Conservation (phyloP, 1,139 yeast genomes). For the Debaryomycetaceae sp. region DNA sequence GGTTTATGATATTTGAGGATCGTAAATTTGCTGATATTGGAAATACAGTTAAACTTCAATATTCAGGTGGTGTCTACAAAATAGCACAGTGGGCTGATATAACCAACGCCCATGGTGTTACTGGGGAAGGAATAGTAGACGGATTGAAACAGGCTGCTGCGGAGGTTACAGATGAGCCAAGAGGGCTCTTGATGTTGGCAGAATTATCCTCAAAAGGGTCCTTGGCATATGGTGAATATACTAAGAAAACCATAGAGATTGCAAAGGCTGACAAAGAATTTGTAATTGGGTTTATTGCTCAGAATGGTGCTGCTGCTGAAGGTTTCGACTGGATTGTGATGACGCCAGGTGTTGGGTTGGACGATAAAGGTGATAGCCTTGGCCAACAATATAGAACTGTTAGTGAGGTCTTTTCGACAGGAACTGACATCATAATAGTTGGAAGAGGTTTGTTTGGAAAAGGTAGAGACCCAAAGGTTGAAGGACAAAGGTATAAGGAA, state of each 20-base stretch:
- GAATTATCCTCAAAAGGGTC: conserved; percentile 94
- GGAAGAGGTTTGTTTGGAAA: conserved; percentile 97
- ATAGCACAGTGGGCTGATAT: conserved; percentile 96
- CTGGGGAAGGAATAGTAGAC: conserved; percentile 89
- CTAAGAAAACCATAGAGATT: conserved; percentile 80
- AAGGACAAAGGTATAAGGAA: conserved; percentile 81
- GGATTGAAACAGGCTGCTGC: conserved; percentile 83
- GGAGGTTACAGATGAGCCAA: conserved; percentile 67
- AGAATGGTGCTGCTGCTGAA: conserved; percentile 73
- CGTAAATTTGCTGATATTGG: conserved; percentile 99
- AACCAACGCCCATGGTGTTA: conserved; percentile 96
- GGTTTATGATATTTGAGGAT: conserved; percentile 89
- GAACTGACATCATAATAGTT: conserved; percentile 91
- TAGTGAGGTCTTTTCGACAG: conserved; percentile 72
- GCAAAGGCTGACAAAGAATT: conserved; percentile 85
- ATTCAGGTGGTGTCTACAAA: conserved; percentile 82
- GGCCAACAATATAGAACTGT: conserved; percentile 98
- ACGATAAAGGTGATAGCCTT: conserved; percentile 92
- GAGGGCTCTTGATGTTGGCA: conserved; percentile 93
- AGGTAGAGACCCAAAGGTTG: conserved; percentile 85
- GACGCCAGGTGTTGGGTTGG: conserved; percentile 99
- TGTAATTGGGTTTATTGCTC: conserved; percentile 96
- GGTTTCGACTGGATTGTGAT: conserved; percentile 92
- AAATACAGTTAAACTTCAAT: conserved; percentile 94
- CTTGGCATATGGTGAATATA: conserved; percentile 88